Conservation (phyloP, 768 basidiomycete genomes). For the Trametes maxima region DNA sequence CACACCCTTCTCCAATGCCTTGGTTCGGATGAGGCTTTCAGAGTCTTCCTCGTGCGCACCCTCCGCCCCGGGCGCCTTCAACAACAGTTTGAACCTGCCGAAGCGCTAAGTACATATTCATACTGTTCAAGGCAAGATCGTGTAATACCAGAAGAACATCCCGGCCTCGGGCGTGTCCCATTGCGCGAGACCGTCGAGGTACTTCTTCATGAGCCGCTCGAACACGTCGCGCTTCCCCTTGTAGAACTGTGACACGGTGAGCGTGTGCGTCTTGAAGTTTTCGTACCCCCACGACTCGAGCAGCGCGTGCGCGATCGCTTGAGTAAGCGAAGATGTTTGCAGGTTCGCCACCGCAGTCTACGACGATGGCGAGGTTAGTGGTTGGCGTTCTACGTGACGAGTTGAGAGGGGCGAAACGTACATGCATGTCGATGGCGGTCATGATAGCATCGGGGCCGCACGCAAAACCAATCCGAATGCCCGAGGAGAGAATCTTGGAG, state of each 20-base stretch:
- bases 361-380: slow-evolving; percentile 2
- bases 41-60: slow-evolving; percentile 43
- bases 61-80: slow-evolving; percentile 47
- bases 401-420: slow-evolving; percentile 37
- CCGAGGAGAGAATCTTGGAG: slow-evolving; percentile 80
- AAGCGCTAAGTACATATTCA: background rate
- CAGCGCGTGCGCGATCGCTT: slow-evolving; percentile 62
- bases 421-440: slow-evolving; percentile 72
- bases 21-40: slow-evolving; percentile 66
- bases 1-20: slow-evolving; percentile 80
- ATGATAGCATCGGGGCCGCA: slow-evolving; percentile 74
- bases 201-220: slow-evolving; percentile 70
- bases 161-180: slow-evolving; percentile 76
- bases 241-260: slow-evolving; percentile 72
- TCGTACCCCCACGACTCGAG: slow-evolving; percentile 77
- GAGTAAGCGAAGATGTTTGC: slow-evolving; percentile 66
- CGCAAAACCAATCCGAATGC: slow-evolving; percentile 81
- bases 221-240: slow-evolving; percentile 76
- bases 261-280: slow-evolving; percentile 73
- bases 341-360: slow-evolving; percentile 73
- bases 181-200: slow-evolving; percentile 76
- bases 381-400: background rate
- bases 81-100: slow-evolving; percentile 70
- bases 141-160: slow-evolving; percentile 87
- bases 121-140: background rate